Evolutionary conservation across 164 flowering plant species (phyloP).

Genomic region (Aristolochia contorta): DNA sequence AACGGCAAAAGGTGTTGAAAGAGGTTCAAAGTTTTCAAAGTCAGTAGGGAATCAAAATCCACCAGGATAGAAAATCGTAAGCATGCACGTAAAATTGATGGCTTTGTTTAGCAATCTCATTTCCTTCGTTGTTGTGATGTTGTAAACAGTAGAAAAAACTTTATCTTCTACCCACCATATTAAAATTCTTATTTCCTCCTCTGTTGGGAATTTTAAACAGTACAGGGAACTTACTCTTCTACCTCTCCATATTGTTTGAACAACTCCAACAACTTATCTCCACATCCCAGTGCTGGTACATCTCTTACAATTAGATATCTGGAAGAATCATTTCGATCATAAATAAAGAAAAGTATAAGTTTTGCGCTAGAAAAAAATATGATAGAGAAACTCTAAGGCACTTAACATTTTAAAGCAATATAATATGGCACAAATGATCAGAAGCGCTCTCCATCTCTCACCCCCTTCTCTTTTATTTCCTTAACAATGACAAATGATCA

Average conservation of each 20-base stretch:
- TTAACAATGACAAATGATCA: too few species aligned
- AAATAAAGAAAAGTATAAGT: not conserved
- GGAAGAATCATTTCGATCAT: not conserved
- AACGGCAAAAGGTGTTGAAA: not conserved
- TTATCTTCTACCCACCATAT: slow-evolving; percentile 84
- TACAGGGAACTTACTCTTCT: slow-evolving; percentile 51
- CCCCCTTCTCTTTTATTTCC: too few species aligned
- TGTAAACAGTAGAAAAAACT: slow-evolving; percentile 9
- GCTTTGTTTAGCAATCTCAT: slow-evolving; percentile 10
- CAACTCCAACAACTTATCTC: slow-evolving; percentile 51
- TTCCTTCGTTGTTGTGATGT: not conserved
- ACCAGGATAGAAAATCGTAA: not conserved
- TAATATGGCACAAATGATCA: not conserved
- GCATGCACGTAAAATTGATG: not conserved
- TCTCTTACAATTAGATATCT: slow-evolving; percentile 83
- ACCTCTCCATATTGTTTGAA: slow-evolving; percentile 71
- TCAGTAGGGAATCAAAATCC: too few species aligned
- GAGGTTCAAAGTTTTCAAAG: too few species aligned
- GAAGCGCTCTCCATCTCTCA: too few species aligned
- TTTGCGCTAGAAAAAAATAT: not conserved
- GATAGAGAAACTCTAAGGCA: not conserved
- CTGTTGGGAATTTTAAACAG: not conserved
- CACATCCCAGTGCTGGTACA: slow-evolving; percentile 82
- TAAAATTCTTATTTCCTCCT: slow-evolving; percentile 22
- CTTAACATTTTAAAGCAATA: not conserved